Evolutionary conservation across 2,329 filamentous ascomycete genomes (phyloP).

Genomic region (Pestalotiopsis sp.): DNA sequence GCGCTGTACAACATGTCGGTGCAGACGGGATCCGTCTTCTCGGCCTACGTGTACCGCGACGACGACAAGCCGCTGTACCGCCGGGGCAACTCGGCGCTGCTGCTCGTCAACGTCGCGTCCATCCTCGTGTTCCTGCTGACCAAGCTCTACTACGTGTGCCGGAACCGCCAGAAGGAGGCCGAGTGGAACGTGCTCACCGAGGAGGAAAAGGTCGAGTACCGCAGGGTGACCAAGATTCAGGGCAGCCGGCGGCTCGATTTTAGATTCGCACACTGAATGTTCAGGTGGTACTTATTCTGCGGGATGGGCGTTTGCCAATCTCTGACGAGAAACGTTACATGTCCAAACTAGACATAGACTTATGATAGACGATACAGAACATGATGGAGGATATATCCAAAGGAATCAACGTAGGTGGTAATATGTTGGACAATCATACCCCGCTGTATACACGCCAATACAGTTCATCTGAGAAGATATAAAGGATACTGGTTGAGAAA

Average conservation of each 20-base stretch:
- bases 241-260: conserved; percentile 48
- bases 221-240: conserved; percentile 40
- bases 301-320: not conserved
- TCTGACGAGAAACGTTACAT: not conserved
- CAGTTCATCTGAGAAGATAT: not conserved
- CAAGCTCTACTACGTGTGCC: conserved; percentile 55
- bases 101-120: conserved; percentile 52
- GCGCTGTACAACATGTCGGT: conserved; percentile 59
- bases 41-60: conserved; percentile 51
- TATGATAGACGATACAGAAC: not conserved
- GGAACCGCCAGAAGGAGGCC: conserved; percentile 49
- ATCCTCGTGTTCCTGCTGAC: conserved; percentile 52
- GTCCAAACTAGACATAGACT: not conserved
- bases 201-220: conserved; percentile 52
- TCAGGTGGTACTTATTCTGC: not conserved
- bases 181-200: conserved; percentile 51
- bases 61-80: conserved; percentile 58
- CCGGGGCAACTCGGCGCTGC: conserved; percentile 55
- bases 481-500: not conserved
- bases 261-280: conserved; percentile 39
- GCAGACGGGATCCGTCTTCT: conserved; percentile 38
- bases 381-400: not conserved
- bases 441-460: not conserved
- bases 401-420: too few relatives aligned
- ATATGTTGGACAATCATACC: too few relatives aligned